Conservation (phyloP, 2,329 filamentous ascomycete genomes). For the Nigrospora sphaerica region DNA sequence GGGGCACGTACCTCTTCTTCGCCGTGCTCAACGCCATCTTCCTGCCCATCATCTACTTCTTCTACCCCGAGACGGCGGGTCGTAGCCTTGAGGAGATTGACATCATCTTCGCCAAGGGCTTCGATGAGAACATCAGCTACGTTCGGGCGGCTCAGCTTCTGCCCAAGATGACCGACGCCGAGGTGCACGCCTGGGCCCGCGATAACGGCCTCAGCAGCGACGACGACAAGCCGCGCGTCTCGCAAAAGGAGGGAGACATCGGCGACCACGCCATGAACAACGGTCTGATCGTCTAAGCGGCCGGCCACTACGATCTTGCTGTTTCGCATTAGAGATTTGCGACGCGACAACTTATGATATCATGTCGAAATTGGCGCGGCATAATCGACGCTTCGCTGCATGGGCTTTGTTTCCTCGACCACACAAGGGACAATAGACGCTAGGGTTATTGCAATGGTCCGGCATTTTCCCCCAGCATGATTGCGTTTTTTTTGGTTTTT, state of each 20-base stretch:
- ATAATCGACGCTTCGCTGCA: too few relatives aligned
- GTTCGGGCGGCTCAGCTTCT: conserved; percentile 51
- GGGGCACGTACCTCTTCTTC: conserved; percentile 46
- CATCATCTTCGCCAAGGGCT: conserved; percentile 53
- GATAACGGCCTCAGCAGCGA: conserved; percentile 17
- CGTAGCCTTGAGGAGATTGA: conserved; percentile 50
- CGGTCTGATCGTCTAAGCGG: conserved; percentile 1
- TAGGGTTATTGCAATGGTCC: too few relatives aligned
- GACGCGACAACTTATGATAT: too few relatives aligned
- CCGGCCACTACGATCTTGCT: background rate
- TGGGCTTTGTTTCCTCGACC: too few relatives aligned
- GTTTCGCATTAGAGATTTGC: too few relatives aligned
- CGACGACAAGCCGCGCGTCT: background rate
- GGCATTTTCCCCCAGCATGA: too few relatives aligned
- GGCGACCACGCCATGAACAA: background rate
- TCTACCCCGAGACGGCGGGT: conserved; percentile 44
- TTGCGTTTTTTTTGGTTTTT: too few relatives aligned
- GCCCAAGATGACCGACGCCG: conserved; percentile 41
- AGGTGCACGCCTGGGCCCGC: conserved; percentile 43
- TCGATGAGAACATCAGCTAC: conserved; percentile 51
- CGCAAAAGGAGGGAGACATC: background rate
- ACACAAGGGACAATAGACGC: too few relatives aligned
- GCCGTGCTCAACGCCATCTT: conserved; percentile 26
- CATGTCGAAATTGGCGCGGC: too few relatives aligned
- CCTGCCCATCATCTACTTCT: conserved; percentile 35